Evolutionary conservation across 805 yeast genomes (phyloP), one percentile per base, ranked within the genome.

Genomic region (Nematodospora valgi): DNA sequence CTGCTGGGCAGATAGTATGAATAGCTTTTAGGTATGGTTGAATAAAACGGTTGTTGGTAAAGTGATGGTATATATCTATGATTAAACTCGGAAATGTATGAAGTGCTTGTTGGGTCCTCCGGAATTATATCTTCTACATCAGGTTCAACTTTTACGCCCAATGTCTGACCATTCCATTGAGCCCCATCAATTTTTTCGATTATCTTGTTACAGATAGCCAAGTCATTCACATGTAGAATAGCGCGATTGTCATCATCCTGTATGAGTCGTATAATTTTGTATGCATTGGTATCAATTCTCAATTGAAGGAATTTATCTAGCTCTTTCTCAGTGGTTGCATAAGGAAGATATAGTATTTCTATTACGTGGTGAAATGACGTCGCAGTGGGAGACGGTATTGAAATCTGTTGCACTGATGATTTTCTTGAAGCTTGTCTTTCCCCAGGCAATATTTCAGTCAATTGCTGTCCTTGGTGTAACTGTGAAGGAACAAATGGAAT

Each of bases 121-220:
- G 16, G 27, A 23, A 26, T 9, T 7, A 26, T 10, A 27, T 14
- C 10, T 23, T 23, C 25, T 12, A 27, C 38, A 14, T 38, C 29
- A n/a, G n/a, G n/a, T n/a, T n/a, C n/a, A n/a, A n/a, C n/a, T n/a
- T 15, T 24, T 3, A 32, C 35, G 4, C 35, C 35, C 16, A 32
- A 18, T 3, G 16, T 32, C 14, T 32, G 23, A 4, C 35, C 35
- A 13, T 23, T 15, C 12, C 23, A 24, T 19, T 32, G 27, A 10
- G 23, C 6, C 8, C 35, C 35, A 11, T 32, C 35, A 22, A 32
- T 23, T 12, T 9, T 11, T 10, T 23, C 11, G 16, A 23, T 23
- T 5, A 32, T 4, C 3, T 4, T n/a, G n/a, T 32, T 20, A 6
- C 30, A 25, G 16, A 10, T 26, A 9, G 23, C 26, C 4, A n/a